Evolutionary conservation across 2,329 filamentous ascomycete genomes (phyloP).

Genomic region (Stylonectria norvegica): DNA sequence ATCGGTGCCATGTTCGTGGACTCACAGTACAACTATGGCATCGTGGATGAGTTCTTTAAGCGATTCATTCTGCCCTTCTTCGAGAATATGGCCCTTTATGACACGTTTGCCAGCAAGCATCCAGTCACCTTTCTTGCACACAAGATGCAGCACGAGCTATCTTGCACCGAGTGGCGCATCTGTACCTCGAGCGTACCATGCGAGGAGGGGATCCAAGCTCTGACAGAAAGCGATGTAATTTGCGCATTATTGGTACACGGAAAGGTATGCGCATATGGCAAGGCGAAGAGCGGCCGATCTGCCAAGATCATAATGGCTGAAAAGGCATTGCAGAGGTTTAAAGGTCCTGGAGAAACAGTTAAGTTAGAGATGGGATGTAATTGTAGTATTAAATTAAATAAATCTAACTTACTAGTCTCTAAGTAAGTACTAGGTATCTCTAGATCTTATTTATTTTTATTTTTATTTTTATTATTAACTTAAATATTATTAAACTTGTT

Average conservation of each 20-base stretch:
- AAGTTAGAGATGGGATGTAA: slow-evolving; percentile 58
- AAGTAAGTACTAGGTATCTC: too few species aligned
- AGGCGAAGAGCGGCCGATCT: slow-evolving; percentile 63
- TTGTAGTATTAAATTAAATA: too few species aligned
- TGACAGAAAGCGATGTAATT: slow-evolving; percentile 53
- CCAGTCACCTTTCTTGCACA: slow-evolving; percentile 72
- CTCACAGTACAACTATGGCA: slow-evolving; percentile 69
- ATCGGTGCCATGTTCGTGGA: slow-evolving; percentile 91
- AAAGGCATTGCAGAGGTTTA: slow-evolving; percentile 49
- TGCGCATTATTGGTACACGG: slow-evolving; percentile 77
- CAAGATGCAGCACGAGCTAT: slow-evolving; percentile 60
- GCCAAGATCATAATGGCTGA: slow-evolving; percentile 68
- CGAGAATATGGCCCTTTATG: slow-evolving; percentile 80
- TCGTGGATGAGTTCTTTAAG: slow-evolving; percentile 76
- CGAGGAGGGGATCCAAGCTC: slow-evolving; percentile 39
- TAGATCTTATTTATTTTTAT: too few species aligned
- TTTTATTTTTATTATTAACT: too few species aligned
- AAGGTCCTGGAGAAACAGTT: slow-evolving; percentile 54
- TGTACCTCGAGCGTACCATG: slow-evolving; percentile 44
- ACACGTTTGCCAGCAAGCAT: slow-evolving; percentile 81
- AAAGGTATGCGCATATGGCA: slow-evolving; percentile 58
- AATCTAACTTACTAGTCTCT: too few species aligned
- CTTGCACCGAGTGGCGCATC: slow-evolving; percentile 59
- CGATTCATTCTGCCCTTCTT: slow-evolving; percentile 74
- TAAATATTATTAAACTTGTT: too few species aligned